Base-by-base conservation (phyloP, 1,284 basidiomycete species). In the Marasmius fiardii region DNA sequence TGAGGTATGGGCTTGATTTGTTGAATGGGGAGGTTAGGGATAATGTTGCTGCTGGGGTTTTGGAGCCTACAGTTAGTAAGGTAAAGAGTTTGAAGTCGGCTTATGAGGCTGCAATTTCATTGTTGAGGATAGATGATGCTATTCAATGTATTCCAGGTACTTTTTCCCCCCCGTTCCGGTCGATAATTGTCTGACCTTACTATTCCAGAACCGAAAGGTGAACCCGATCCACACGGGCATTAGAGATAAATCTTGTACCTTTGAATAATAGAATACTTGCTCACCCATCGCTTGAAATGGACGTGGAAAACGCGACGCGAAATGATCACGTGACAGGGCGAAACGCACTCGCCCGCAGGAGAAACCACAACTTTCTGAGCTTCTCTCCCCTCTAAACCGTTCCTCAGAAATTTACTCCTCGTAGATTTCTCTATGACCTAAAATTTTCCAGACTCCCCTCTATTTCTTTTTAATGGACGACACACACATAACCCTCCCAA, bases 31-130 rank as follows among this genome's bases (percentile, higher is more conserved):
- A 95, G 68, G 93, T 98, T 41, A 81, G 95, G 54, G 97, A 99
- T 75, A 99, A 99, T 68, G 86, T 97, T 54, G 78, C 86, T 53
- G 93, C 95, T 8, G 97, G 97, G 43, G 87, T 99, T 23, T 78
- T 99, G 52, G 97, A 99, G 75, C 97, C 97, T 1, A 98, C 95
- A 5, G 84, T 99, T 72, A 92, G 90, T 80, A 99, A 99, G 76
- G 92, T 99, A 61, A 92, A 92, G 73, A 95, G 92, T 69, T 74
- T 99, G 71, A 99, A 99, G 79, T 92, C 89, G 51, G 95, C 95
- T 20, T 92, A 97, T 62, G 97, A 99, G 74, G 96, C 97, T 14
- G 95, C 96, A 8, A 95, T 98, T 28, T 93, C 93, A 59, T 75
- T 99, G 63, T 76, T 99, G 68, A 86, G 97, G 58, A 99, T 99